These are phyloP conservation scores for Scenedesmus sp. DNA, from an alignment of 163 green algal genomes.

Conservation along the genomic window DNA sequence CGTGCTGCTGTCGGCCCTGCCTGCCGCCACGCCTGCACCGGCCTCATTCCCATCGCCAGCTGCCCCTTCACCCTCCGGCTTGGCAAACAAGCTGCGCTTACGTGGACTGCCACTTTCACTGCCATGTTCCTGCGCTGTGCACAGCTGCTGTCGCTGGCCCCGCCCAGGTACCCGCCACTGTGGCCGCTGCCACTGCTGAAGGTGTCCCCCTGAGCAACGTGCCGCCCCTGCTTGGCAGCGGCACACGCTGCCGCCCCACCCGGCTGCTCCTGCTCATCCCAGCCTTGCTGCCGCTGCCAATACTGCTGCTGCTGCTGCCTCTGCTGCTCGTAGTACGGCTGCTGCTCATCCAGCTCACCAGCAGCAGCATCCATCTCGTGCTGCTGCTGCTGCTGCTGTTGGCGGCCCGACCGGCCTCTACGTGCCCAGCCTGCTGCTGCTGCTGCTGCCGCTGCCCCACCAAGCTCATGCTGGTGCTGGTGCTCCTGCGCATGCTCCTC, in stretches of 20 bases:
- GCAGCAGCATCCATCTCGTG: neutral
- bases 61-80: neutral
- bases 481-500: neutral
- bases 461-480: neutral
- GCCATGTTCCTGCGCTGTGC: neutral
- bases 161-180: neutral
- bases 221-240: neutral
- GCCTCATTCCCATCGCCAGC: neutral
- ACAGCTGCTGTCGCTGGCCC: neutral
- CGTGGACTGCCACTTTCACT: neutral
- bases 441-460: neutral
- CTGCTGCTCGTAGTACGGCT: slow-evolving; percentile 7
- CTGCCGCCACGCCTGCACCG: neutral
- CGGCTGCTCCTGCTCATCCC: neutral
- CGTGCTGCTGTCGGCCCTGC: neutral
- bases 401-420: no score
- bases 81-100: neutral
- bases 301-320: slow-evolving; percentile 2
- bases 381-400: slow-evolving; percentile 1
- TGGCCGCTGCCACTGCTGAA: neutral
- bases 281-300: neutral
- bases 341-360: slow-evolving; percentile 5
- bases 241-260: neutral
- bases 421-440: neutral
- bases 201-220: neutral